Evolutionary conservation across 306 rosid species (phyloP), one percentile per base, ranked within the genome.

Genomic region (Vigna nakashimae): DNA sequence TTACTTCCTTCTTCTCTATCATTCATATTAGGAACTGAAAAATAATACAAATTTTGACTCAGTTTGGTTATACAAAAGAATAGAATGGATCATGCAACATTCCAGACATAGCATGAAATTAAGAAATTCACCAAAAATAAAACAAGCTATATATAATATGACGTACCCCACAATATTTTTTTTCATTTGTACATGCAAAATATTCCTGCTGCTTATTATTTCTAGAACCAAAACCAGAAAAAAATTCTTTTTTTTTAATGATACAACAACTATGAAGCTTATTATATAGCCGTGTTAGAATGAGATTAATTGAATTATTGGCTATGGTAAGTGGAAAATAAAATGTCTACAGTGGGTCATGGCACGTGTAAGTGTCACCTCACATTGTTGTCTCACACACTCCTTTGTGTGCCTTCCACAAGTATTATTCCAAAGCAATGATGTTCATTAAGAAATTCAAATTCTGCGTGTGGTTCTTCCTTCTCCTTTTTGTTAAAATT

Each of bases 11-110:
- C 26, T 17, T 52, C 6, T 8, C 58, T 18, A 52, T 34, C 38
- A 34, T 5, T 34, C 38, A 34, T 5, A 34, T 65, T 65, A 38
- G 70, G 30, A 36, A 66, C 36, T 43, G 38, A 65, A 43, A 66
- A 43, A 43, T 22, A 45, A 14, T 34, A 24, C 50, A 20, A 13
- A 32, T 6, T 53, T 45, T 65, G 70, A 56, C 64, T 73, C 40
- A 15, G 49, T 51, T 62, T 49, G 24, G 18, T 12, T 52, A 16
- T 14, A 26, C 20, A 50, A 38, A 18, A 28, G 7, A 80, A 80
- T 22, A 34, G 84, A 74, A 74, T 74, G 80, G 26, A 7, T 58
- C 84, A 80, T 74, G 84, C 76, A 32, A 75, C 77, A 67, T 24
- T 38, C 20, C 0, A 36, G 0, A 36, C 65, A 30, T 74, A 14